These are phyloP conservation scores for Skeletonema costatum DNA, from an alignment of 108 stramenopile species.

Conservation along the genomic window DNA sequence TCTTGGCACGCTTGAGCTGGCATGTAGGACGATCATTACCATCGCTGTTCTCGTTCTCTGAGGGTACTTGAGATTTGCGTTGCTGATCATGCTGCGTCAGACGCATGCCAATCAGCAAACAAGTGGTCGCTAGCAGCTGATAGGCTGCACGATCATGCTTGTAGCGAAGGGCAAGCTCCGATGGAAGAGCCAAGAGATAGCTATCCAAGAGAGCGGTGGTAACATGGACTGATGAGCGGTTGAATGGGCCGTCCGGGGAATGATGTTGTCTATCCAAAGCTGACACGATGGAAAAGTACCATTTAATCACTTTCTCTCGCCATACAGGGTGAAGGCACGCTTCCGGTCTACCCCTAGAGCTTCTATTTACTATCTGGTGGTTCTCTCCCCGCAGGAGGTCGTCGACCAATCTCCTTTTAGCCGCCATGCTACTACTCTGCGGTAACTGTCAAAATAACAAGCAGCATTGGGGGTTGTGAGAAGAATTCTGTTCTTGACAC, in stretches of 20 bases:
- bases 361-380: background rate
- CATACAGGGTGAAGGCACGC: conserved; percentile 5
- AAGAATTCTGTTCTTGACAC: background rate
- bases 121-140: conserved; percentile 28
- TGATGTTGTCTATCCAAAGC: conserved; percentile 16
- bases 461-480: background rate
- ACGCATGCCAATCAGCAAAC: conserved; percentile 28
- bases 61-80: background rate
- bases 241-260: conserved; percentile 10
- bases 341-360: background rate
- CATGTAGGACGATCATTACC: background rate
- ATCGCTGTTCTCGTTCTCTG: background rate
- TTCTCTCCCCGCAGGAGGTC: background rate
- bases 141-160: conserved; percentile 27
- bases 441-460: background rate
- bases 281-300: conserved; percentile 33
- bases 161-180: conserved; percentile 8
- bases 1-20: conserved; percentile 22
- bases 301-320: conserved; percentile 33
- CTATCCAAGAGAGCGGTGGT: conserved; percentile 24
- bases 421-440: background rate
- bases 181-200: conserved; percentile 18
- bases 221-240: conserved; percentile 26
- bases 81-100: conserved; percentile 19
- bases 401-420: background rate